Evolutionary conservation across 768 basidiomycete species (phyloP).

Genomic region (Mycena haematopus): DNA sequence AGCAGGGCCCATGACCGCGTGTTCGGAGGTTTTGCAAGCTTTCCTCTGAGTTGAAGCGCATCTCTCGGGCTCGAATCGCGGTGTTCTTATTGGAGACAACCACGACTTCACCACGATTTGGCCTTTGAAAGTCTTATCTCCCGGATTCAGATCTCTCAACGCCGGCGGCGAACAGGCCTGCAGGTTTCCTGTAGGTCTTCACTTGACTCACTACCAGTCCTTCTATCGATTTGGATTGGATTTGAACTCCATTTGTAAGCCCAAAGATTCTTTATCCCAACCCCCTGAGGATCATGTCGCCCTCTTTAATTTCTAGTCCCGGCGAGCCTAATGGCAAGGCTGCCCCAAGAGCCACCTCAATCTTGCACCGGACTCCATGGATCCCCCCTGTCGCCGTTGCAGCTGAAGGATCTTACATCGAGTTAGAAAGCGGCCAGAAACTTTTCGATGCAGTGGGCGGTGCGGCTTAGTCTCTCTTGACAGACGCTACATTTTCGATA

Average conservation of each 20-base stretch:
- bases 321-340: not conserved
- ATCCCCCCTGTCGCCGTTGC: constrained; percentile 70
- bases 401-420: constrained; percentile 74
- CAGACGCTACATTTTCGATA: not conserved
- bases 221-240: constrained; percentile 3
- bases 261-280: not conserved
- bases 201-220: not conserved
- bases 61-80: not conserved
- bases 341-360: constrained; percentile 32
- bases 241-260: not conserved
- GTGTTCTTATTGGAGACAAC: not conserved
- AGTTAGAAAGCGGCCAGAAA: constrained; percentile 69
- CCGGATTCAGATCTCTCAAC: no score
- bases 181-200: not conserved
- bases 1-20: no score
- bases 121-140: no score
- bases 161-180: not conserved
- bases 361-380: constrained; percentile 79
- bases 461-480: constrained; percentile 33
- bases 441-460: constrained; percentile 86
- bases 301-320: not conserved
- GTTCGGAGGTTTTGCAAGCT: no score
- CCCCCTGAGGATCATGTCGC: not conserved
- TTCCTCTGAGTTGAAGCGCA: no score
- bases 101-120: not conserved